These are phyloP conservation scores for Theobroma grandiflorum DNA, from an alignment of 441 rosid species.

Conservation along the genomic window DNA sequence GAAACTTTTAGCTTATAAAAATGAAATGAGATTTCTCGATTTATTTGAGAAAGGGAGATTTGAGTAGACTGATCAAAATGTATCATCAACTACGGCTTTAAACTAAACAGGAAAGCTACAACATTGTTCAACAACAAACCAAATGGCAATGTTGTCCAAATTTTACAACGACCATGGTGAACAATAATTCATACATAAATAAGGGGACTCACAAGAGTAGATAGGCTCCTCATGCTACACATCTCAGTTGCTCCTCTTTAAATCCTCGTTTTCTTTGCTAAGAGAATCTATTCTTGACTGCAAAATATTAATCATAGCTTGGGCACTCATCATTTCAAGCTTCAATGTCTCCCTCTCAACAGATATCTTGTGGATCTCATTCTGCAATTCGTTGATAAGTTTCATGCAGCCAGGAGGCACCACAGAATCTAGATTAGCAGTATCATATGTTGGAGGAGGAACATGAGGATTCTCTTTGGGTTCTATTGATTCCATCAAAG, in stretches of 20 bases:
- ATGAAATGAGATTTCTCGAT: too few species aligned
- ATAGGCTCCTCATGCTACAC: not conserved
- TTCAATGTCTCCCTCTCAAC: conserved; percentile 76
- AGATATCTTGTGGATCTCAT: conserved; percentile 71
- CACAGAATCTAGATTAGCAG: conserved; percentile 44
- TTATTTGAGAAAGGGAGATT: too few species aligned
- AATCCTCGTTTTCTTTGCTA: conserved; percentile 73
- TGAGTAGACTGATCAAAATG: not conserved
- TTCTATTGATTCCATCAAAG: conserved; percentile 69
- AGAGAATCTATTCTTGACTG: conserved; percentile 69
- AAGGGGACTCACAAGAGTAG: not conserved
- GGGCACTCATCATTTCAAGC: conserved; percentile 87
- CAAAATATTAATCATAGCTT: conserved; percentile 80
- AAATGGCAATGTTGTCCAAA: conserved; percentile 16
- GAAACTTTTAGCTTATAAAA: too few species aligned
- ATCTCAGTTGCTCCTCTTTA: conserved; percentile 50
- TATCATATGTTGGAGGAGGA: conserved; percentile 39
- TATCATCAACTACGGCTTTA: conserved; percentile 1
- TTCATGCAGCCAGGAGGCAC: conserved; percentile 60
- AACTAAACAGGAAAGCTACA: conserved; percentile 16
- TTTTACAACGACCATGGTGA: not conserved
- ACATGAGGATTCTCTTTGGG: conserved; percentile 43
- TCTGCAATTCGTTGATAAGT: conserved; percentile 64
- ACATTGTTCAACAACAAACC: conserved; percentile 20
- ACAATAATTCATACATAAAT: not conserved